Evolutionary conservation across 805 yeast genomes (phyloP).

Genomic region (Henningerozyma blattae): DNA sequence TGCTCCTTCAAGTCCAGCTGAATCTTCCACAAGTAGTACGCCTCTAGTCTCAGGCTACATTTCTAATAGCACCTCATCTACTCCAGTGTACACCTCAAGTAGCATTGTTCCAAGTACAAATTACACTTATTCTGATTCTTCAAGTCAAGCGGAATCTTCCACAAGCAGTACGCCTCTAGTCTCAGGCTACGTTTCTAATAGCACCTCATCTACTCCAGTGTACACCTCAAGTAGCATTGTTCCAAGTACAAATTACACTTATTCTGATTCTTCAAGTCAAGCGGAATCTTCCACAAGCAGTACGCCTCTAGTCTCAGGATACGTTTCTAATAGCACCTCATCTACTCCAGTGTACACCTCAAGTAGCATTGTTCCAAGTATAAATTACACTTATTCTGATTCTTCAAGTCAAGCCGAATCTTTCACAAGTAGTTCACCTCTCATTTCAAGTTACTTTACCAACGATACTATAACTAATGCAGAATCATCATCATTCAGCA

Average conservation of each 20-base stretch:
- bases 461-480: too few species aligned
- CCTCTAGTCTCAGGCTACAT: slow-evolving; percentile 1
- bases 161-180: slow-evolving; percentile 4
- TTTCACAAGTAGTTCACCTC: slow-evolving; percentile 4
- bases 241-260: slow-evolving; percentile 1
- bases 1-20: slow-evolving; percentile 4
- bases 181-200: background rate
- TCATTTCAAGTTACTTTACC: background rate
- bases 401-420: slow-evolving; percentile 4
- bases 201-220: too few species aligned
- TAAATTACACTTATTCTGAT: slow-evolving; percentile 2
- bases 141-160: slow-evolving; percentile 4
- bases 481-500: too few species aligned
- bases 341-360: too few species aligned
- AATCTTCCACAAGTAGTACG: slow-evolving; percentile 3
- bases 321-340: background rate
- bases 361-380: background rate
- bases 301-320: slow-evolving; percentile 2
- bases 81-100: too few species aligned
- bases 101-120: background rate
- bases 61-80: too few species aligned
- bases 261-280: slow-evolving; percentile 3
- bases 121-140: slow-evolving; percentile 2
- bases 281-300: slow-evolving; percentile 4
- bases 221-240: too few species aligned